phyloP scores from a whole-genome alignment of 2,329 filamentous ascomycete genomes.

The Pseudopyricularia javanii region DNA sequence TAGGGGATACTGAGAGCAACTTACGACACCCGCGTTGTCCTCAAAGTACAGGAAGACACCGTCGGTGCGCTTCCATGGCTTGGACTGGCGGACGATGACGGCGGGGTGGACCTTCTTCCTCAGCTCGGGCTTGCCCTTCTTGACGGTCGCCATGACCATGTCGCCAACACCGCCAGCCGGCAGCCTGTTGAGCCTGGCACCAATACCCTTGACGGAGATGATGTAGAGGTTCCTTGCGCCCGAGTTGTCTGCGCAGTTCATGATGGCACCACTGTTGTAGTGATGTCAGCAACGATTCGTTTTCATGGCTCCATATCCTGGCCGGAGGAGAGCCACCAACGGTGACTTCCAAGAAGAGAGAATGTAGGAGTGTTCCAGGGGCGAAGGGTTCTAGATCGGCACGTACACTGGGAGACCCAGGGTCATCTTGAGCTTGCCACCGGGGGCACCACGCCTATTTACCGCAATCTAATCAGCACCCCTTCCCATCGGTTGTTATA shows the following conservation, averaged over 20 bases:
- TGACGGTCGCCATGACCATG: conserved; percentile 99
- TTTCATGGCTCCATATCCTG: conserved; percentile 12
- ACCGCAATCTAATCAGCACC: not conserved
- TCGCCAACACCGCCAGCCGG: conserved; percentile 96
- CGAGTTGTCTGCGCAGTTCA: conserved; percentile 99
- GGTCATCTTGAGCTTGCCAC: conserved; percentile 99
- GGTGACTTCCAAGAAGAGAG: no score
- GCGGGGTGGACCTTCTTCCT: conserved; percentile 99
- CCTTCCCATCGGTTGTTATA: not conserved
- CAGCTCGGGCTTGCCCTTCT: conserved; percentile 99
- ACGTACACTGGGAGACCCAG: conserved; percentile 99
- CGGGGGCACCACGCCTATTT: conserved; percentile 72
- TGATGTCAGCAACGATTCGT: conserved; percentile 3
- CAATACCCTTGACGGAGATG: conserved; percentile 98
- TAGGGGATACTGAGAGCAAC: conserved; percentile 23
- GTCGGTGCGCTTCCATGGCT: conserved; percentile 98
- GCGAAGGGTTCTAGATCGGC: not conserved
- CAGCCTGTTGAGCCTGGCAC: conserved; percentile 93
- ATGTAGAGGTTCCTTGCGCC: conserved; percentile 99
- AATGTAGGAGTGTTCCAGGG: not conserved
- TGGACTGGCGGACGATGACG: conserved; percentile 96
- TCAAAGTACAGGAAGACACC: conserved; percentile 99
- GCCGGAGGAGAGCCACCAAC: no score
- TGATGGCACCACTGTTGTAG: conserved; percentile 76
- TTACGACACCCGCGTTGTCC: conserved; percentile 98